These are phyloP conservation scores for Wickerhamomyces silvicola DNA, from an alignment of 805 yeast species.

Conservation along the genomic window DNA sequence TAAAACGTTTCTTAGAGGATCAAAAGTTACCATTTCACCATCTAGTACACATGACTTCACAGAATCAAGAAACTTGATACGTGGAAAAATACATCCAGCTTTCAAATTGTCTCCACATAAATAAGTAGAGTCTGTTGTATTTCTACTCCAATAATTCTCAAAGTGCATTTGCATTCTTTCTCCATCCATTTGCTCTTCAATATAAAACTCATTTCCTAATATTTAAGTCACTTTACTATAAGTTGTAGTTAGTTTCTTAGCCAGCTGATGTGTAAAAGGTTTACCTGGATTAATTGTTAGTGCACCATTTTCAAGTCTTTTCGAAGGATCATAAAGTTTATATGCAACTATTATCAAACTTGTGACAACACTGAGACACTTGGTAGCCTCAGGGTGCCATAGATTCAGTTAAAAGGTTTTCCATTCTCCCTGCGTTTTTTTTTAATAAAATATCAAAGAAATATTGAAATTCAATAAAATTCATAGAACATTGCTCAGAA, in stretches of 20 bases:
- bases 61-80: slow-evolving; percentile 32
- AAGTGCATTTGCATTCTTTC: slow-evolving; percentile 81
- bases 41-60: slow-evolving; percentile 48
- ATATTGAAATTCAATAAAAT: slow-evolving; percentile 60
- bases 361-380: slow-evolving; percentile 57
- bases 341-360: slow-evolving; percentile 55
- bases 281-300: slow-evolving; percentile 27
- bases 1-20: slow-evolving; percentile 44
- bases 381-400: slow-evolving; percentile 80
- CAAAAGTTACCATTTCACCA: slow-evolving; percentile 93
- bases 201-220: slow-evolving; percentile 44
- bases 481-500: slow-evolving; percentile 48
- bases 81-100: slow-evolving; percentile 49
- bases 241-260: slow-evolving; percentile 46
- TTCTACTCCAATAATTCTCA: slow-evolving; percentile 44
- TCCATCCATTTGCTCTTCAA: slow-evolving; percentile 94
- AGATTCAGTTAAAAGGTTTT: slow-evolving; percentile 49
- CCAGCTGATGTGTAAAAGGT: slow-evolving; percentile 70
- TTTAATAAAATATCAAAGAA: slow-evolving; percentile 61
- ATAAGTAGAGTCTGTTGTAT: slow-evolving; percentile 66
- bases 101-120: slow-evolving; percentile 53
- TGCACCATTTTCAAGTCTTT: slow-evolving; percentile 36
- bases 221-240: slow-evolving; percentile 45
- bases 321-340: slow-evolving; percentile 44
- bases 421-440: slow-evolving; percentile 45